phyloP scores from a whole-genome alignment of 768 basidiomycete genomes.

The Termitomyces sp. region DNA sequence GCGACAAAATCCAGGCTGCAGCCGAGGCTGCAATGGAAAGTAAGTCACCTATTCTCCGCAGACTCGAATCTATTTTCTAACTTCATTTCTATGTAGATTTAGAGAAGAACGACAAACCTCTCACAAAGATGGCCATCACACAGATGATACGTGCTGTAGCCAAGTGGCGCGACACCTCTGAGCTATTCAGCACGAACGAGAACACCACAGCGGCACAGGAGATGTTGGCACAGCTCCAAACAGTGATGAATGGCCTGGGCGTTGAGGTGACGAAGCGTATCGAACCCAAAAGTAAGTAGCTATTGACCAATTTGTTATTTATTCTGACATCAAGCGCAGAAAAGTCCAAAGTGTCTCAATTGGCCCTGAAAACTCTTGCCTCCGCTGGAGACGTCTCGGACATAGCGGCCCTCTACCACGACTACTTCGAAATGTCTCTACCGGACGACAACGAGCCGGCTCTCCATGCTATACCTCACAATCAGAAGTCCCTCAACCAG shows the following conservation, averaged over 20 bases:
- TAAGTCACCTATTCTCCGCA: not conserved
- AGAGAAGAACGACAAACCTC: not conserved
- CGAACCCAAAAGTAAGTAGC: not conserved
- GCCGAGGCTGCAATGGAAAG: not conserved
- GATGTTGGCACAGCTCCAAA: not conserved
- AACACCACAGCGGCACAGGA: not conserved
- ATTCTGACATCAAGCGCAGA: not conserved
- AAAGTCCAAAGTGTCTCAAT: not conserved
- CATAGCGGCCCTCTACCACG: not conserved
- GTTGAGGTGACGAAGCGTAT: not conserved
- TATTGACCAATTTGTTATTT: not conserved
- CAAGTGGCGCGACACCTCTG: not conserved
- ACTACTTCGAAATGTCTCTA: not conserved
- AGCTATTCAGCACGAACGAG: not conserved
- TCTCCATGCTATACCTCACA: not conserved
- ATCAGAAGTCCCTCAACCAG: conserved; percentile 3
- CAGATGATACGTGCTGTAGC: not conserved
- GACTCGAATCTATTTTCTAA: not conserved
- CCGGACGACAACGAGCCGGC: not conserved
- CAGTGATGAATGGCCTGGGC: not conserved
- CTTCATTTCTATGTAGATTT: not conserved
- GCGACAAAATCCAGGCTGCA: not conserved
- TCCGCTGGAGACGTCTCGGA: not conserved
- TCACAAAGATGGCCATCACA: not conserved
- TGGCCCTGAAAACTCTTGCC: not conserved